These are phyloP conservation scores for Penicillium ucsense DNA, from an alignment of 495 filamentous ascomycete species.

Conservation along the genomic window DNA sequence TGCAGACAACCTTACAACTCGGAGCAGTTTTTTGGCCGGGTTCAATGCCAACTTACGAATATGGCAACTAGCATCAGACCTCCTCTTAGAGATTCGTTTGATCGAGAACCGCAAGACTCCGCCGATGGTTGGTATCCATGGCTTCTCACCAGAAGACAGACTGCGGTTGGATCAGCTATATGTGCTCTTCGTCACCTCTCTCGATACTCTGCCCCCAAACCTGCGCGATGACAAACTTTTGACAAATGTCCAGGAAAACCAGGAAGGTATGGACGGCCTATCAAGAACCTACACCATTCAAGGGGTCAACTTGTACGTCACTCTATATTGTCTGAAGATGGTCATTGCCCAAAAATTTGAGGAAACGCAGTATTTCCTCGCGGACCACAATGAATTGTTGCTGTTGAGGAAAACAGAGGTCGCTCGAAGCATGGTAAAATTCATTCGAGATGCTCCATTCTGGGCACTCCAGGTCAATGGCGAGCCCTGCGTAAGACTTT, in stretches of 20 bases:
- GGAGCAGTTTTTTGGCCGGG: slow-evolving; percentile 8
- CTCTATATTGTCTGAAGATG: slow-evolving; percentile 20
- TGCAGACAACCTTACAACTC: slow-evolving; percentile 5
- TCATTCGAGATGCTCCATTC: slow-evolving; percentile 14
- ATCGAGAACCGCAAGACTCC: slow-evolving; percentile 2
- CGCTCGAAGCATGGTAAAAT: slow-evolving; percentile 11
- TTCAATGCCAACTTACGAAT: slow-evolving; percentile 16
- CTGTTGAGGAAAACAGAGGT: slow-evolving; percentile 15
- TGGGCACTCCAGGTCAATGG: slow-evolving; percentile 15
- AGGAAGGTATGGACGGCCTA: neutral
- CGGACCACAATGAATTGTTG: slow-evolving; percentile 8
- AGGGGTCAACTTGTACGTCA: slow-evolving; percentile 16
- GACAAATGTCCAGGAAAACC: neutral
- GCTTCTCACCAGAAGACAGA: slow-evolving; percentile 8
- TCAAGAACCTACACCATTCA: slow-evolving; percentile 14
- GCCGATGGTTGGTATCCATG: neutral
- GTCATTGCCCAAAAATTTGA: slow-evolving; percentile 20
- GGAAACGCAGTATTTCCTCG: slow-evolving; percentile 8
- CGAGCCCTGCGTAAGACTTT: slow-evolving; percentile 13
- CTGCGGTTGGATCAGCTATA: slow-evolving; percentile 11
- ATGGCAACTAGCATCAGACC: slow-evolving; percentile 14
- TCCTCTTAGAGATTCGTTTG: slow-evolving; percentile 12
- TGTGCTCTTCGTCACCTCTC: slow-evolving; percentile 13
- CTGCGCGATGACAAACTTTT: slow-evolving; percentile 7
- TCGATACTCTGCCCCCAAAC: slow-evolving; percentile 10